Base-by-base conservation (phyloP, 2,329 filamentous ascomycete genomes). In the Aureobasidium sp. region DNA sequence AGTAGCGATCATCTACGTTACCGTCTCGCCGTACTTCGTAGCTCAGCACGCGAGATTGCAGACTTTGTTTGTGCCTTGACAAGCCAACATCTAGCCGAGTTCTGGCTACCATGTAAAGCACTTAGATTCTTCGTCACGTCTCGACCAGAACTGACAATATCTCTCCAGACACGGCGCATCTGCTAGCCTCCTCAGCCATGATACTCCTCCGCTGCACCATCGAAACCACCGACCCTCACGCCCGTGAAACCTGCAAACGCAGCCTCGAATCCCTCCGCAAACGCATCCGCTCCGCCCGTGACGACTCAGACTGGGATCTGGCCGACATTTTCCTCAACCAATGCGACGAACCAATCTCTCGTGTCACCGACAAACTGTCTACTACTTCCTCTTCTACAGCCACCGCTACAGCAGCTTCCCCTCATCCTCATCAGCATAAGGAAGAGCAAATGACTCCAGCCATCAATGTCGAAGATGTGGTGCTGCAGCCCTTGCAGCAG, bases 321-420 rank as follows among this genome's bases (percentile, higher is more conserved):
- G 55, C 55, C 6, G 55, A 59, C 33, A 59, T 59, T 13, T 59
- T 59, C 55, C 55, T 59, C n/a, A 59, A 50, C 5, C 55, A 59
- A 49, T 59, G 55, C 45, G 55, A 59, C 27, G 55, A 59, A 19
- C 55, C 55, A 8, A 59, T 59, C 19, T 59, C 55, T 15, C 42
- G 55, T 3, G 45, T 59, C 21, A 47, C 50, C 25, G 35, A 23
- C 33, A 57, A 57, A 37, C 29, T 57, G 0, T 33, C 35, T 15
- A 40, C 35, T n/a, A 4, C 42, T 9, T 10, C 25, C 9, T 11
- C 33, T 11, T 13, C 37, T 3, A 42, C 21, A 15, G n/a, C n/a
- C 3, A 15, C 21, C 27, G 51, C 25, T 2, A n/a, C 37, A 11
- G n/a, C 37, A 1, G 17, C 35, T 27, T 27, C 35, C 2, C 33